phyloP scores from a whole-genome alignment of 495 filamentous ascomycete genomes.

The Tuber borchii region DNA sequence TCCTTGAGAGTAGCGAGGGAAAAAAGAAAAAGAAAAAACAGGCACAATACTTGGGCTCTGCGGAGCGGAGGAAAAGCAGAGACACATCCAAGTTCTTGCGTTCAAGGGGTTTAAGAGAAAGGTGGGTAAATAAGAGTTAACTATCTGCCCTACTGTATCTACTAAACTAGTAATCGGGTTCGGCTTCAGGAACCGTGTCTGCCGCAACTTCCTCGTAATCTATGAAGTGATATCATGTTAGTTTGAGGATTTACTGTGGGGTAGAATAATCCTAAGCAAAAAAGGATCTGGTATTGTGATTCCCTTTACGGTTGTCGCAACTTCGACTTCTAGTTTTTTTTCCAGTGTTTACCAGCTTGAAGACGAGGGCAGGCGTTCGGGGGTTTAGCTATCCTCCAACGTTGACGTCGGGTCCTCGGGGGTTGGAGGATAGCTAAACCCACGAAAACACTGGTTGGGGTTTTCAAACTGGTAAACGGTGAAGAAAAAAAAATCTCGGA shows the following conservation, averaged over 20 bases:
- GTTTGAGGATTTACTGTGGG: constrained; percentile 47
- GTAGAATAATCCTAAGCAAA: not conserved
- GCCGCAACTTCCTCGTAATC: constrained; percentile 88
- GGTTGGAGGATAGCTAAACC: no score
- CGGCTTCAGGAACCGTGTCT: constrained; percentile 51
- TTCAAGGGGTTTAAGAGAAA: not conserved
- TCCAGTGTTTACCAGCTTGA: no score
- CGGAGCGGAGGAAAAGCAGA: not conserved
- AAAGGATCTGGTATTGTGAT: not conserved
- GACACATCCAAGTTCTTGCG: not conserved
- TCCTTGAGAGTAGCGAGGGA: not conserved
- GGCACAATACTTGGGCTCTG: not conserved
- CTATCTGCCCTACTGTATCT: not conserved
- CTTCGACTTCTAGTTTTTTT: no score
- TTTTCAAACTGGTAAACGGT: no score
- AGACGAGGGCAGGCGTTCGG: no score
- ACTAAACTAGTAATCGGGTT: constrained; percentile 51
- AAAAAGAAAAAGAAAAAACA: not conserved
- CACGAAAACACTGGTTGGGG: no score
- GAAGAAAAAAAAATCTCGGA: no score
- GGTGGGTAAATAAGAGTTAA: not conserved
- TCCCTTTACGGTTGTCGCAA: no score
- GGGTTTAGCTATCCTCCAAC: no score
- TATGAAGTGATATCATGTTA: constrained; percentile 40
- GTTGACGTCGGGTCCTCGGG: no score